Evolutionary conservation across 2,329 filamentous ascomycete species (phyloP).

Genomic region (Fusarium chlamydosporum): DNA sequence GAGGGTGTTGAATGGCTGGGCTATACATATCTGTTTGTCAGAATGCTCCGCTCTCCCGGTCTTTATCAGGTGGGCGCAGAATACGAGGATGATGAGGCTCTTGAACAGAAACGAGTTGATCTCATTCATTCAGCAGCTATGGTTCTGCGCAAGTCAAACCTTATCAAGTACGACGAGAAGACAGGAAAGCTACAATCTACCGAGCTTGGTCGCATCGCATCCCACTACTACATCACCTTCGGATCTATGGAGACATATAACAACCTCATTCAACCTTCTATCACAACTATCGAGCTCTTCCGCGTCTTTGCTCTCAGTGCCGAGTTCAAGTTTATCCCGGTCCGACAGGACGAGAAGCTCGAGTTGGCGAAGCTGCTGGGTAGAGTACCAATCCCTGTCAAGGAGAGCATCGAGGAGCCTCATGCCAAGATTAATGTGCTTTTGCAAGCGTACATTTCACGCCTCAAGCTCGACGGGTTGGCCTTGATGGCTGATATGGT

Average conservation of each 20-base stretch:
- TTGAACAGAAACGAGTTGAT: conserved; percentile 98
- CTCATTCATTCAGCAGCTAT: conserved; percentile 93
- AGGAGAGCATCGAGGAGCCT: conserved; percentile 96
- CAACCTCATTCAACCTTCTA: conserved; percentile 91
- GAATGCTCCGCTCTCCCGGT: conserved; percentile 95
- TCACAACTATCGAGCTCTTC: conserved; percentile 95
- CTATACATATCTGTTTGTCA: conserved; percentile 97
- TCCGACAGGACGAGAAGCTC: conserved; percentile 96
- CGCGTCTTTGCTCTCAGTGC: conserved; percentile 95
- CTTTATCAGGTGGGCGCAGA: conserved; percentile 96
- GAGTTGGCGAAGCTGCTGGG: conserved; percentile 93
- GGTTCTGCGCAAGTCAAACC: conserved; percentile 86
- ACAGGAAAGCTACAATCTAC: conserved; percentile 89
- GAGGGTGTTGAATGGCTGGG: conserved; percentile 99
- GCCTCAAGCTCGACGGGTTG: conserved; percentile 92
- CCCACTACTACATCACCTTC: conserved; percentile 98
- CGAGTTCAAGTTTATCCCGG: conserved; percentile 99
- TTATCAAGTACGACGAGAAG: conserved; percentile 97
- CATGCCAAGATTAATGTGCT: conserved; percentile 99
- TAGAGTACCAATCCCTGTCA: conserved; percentile 93
- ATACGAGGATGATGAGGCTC: conserved; percentile 89
- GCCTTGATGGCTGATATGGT: conserved; percentile 99
- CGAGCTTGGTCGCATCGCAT: conserved; percentile 94
- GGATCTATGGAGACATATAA: conserved; percentile 98
- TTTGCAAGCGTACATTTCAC: conserved; percentile 94